Evolutionary conservation across 495 filamentous ascomycete genomes (phyloP).

Genomic region (Jackrogersella minutella): DNA sequence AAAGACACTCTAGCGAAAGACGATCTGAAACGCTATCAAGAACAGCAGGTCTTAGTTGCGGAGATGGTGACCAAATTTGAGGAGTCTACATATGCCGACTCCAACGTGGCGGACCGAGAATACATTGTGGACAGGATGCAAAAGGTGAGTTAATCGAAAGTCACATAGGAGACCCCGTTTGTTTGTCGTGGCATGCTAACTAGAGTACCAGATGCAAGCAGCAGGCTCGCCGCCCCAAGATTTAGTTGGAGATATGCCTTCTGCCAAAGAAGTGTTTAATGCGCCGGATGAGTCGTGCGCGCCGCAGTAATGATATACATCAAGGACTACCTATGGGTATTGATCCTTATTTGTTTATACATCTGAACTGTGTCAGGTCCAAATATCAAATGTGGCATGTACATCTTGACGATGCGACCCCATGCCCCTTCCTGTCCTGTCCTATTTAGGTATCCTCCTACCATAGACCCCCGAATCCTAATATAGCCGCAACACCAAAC

Average conservation of each 20-base stretch:
- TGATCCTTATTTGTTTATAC: constrained; percentile 32
- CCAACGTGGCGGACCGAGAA: constrained; percentile 81
- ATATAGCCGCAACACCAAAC: constrained; percentile 35
- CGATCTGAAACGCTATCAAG: constrained; percentile 79
- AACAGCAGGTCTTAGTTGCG: constrained; percentile 80
- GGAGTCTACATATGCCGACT: constrained; percentile 76
- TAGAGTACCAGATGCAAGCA: constrained; percentile 81
- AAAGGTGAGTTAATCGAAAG: constrained; percentile 68
- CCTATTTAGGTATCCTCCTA: constrained; percentile 35
- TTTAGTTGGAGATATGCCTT: constrained; percentile 86
- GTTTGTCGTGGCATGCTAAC: constrained; percentile 32
- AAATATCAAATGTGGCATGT: constrained; percentile 21
- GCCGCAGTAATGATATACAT: constrained; percentile 63
- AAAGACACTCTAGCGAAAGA: constrained; percentile 65
- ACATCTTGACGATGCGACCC: constrained; percentile 31
- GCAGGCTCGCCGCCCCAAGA: constrained; percentile 89
- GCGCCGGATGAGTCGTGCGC: constrained; percentile 76
- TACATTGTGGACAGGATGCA: constrained; percentile 98
- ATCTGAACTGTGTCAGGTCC: constrained; percentile 26
- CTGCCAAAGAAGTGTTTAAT: constrained; percentile 73
- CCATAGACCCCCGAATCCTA: constrained; percentile 33
- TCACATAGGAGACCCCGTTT: neutral
- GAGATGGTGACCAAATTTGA: constrained; percentile 94
- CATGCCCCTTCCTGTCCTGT: constrained; percentile 40
- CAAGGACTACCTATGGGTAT: too few relatives aligned